These are phyloP conservation scores for Russula sp. DNA, from an alignment of 768 basidiomycete genomes.

Conservation along the genomic window DNA sequence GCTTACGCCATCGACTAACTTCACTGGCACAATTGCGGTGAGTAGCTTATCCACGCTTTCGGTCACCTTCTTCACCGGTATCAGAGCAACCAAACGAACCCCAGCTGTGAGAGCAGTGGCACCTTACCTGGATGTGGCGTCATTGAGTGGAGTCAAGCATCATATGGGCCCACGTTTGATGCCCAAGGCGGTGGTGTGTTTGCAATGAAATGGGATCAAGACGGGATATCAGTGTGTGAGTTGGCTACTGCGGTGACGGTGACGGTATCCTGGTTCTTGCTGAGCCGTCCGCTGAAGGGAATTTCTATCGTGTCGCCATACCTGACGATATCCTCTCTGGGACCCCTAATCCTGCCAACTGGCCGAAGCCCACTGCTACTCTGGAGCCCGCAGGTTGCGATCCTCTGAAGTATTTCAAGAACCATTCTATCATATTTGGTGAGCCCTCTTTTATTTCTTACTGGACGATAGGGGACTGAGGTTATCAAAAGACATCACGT, in stretches of 20 bases:
- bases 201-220: conserved; percentile 84
- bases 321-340: conserved; percentile 60
- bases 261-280: background rate
- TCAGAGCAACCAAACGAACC: conserved; percentile 47
- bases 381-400: conserved; percentile 52
- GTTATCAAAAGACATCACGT: conserved; percentile 59
- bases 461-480: background rate
- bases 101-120: conserved; percentile 47
- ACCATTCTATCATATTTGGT: conserved; percentile 77
- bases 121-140: conserved; percentile 65
- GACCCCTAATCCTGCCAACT: conserved; percentile 56
- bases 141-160: conserved; percentile 72
- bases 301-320: conserved; percentile 73
- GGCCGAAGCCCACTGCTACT: conserved; percentile 63
- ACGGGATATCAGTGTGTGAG: conserved; percentile 71
- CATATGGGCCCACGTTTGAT: conserved; percentile 81
- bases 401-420: conserved; percentile 50
- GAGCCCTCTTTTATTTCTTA: conserved; percentile 27
- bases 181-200: conserved; percentile 77
- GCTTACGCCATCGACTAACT: conserved; percentile 47
- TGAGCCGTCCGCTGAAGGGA: conserved; percentile 45
- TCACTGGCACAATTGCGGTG: conserved; percentile 61
- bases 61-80: background rate
- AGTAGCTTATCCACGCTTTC: conserved; percentile 26
- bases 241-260: conserved; percentile 12